A percentile compares a stretch with the other conserved stretches of the same genome.
These are phyloP conservation scores for Martiniozyma asiatica DNA, from an alignment of 1,139 yeast genomes.

Conservation along the genomic window DNA sequence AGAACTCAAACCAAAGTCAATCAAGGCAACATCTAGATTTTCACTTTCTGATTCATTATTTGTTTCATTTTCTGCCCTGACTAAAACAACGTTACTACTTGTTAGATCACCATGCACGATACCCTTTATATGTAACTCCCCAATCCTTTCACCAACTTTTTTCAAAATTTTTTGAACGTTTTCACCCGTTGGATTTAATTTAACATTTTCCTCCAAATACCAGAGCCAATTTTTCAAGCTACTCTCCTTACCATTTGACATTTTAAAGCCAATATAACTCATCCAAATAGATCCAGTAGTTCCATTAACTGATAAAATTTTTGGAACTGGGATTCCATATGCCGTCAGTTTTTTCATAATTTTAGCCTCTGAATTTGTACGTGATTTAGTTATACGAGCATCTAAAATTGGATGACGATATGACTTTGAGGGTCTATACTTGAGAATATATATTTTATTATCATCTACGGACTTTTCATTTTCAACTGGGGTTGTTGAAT, in stretches of 20 bases:
- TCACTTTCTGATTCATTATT: conserved; percentile 17
- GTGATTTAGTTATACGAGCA: conserved; percentile 56
- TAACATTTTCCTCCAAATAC: conserved; percentile 35
- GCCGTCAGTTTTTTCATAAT: conserved; percentile 49
- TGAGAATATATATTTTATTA: conserved; percentile 39
- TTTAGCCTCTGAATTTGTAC: conserved; percentile 80
- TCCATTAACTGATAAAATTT: conserved; percentile 61
- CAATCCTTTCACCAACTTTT: conserved; percentile 60
- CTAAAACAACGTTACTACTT: conserved; percentile 71
- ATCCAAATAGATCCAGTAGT: conserved; percentile 78
- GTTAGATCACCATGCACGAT: conserved; percentile 94
- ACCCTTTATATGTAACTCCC: conserved; percentile 59
- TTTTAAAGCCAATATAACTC: conserved; percentile 52
- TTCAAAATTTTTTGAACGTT: conserved; percentile 32
- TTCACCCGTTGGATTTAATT: conserved; percentile 24
- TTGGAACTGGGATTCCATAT: conserved; percentile 55
- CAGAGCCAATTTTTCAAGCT: conserved; percentile 65
- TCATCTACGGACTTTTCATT: too few species aligned
- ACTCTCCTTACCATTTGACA: conserved; percentile 36
- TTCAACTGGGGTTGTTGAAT: too few species aligned
- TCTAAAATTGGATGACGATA: conserved; percentile 85
- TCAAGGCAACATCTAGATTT: conserved; percentile 37
- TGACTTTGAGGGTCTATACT: conserved; percentile 79
- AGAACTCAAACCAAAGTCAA: conserved; percentile 88
- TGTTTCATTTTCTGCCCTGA: conserved; percentile 19